Evolutionary conservation across 768 basidiomycete species (phyloP).

Genomic region (Jaapia argillacea): DNA sequence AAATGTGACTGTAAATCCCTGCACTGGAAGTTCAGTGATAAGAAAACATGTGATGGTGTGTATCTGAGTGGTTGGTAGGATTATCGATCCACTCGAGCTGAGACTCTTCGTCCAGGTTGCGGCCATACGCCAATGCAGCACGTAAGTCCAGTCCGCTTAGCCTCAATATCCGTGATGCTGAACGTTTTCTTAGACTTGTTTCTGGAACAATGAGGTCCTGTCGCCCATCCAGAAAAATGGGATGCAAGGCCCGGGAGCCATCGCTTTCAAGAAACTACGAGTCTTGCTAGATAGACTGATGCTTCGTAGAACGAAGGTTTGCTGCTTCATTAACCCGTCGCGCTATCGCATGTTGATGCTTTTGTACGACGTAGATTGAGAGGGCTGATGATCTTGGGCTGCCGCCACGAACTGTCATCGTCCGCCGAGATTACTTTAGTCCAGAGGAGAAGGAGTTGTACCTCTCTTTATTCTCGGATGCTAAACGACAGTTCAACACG

Average conservation of each 20-base stretch:
- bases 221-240: constrained; percentile 93
- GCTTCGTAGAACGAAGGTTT: constrained; percentile 82
- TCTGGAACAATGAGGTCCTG: constrained; percentile 95
- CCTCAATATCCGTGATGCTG: constrained; percentile 4
- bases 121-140: constrained; percentile 83
- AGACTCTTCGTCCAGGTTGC: constrained; percentile 44
- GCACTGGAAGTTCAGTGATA: constrained; percentile 89
- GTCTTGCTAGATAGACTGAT: constrained; percentile 90
- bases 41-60: constrained; percentile 72
- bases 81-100: background rate
- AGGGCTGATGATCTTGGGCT: constrained; percentile 93
- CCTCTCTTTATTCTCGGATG: constrained; percentile 83
- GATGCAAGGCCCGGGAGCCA: constrained; percentile 67
- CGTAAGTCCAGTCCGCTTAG: constrained; percentile 24
- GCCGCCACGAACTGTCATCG: constrained; percentile 84
- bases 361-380: constrained; percentile 52
- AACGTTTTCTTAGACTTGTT: constrained; percentile 55
- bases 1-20: constrained; percentile 88
- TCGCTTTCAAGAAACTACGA: constrained; percentile 88
- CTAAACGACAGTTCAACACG: constrained; percentile 85
- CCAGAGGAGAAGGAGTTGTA: constrained; percentile 97
- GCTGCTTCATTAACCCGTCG: background rate
- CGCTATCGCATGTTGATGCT: background rate
- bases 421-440: constrained; percentile 88
- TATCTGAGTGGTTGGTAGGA: constrained; percentile 4